Evolutionary conservation across 352 stramenopile species (phyloP).

Genomic region (Pythium rishiriense): DNA sequence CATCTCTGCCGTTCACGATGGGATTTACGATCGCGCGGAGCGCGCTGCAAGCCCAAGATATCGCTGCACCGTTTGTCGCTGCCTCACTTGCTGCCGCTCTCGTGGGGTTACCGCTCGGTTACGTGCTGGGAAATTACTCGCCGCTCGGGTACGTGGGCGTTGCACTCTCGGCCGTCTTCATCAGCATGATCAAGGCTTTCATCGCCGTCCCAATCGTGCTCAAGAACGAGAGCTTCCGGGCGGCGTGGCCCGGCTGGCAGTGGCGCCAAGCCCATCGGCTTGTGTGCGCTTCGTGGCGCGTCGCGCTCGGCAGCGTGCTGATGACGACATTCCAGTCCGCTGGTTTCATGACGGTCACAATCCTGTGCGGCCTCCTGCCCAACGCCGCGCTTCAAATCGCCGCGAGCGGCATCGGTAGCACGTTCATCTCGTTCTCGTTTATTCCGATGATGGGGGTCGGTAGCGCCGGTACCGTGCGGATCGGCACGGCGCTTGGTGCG

Average conservation of each 20-base stretch:
- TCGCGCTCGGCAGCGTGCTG: slow-evolving; percentile 45
- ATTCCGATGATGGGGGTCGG: slow-evolving; percentile 54
- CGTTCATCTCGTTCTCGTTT: slow-evolving; percentile 45
- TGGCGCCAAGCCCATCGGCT: slow-evolving; percentile 22
- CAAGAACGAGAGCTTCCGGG: slow-evolving; percentile 30
- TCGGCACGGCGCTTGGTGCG: slow-evolving; percentile 58
- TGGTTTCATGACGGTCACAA: slow-evolving; percentile 43
- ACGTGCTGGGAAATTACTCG: slow-evolving; percentile 44
- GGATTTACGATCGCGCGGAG: slow-evolving; percentile 38
- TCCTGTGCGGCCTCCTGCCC: slow-evolving; percentile 55
- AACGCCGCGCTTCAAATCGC: slow-evolving; percentile 51
- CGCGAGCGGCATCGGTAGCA: slow-evolving; percentile 56
- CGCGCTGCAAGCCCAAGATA: slow-evolving; percentile 47
- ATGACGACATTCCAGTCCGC: slow-evolving; percentile 56
- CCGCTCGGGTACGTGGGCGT: slow-evolving; percentile 41
- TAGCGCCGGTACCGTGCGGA: slow-evolving; percentile 53
- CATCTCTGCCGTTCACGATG: slow-evolving; percentile 45
- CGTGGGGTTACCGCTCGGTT: slow-evolving; percentile 29
- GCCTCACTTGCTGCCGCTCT: slow-evolving; percentile 27
- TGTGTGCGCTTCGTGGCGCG: slow-evolving; percentile 9
- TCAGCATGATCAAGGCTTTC: slow-evolving; percentile 33
- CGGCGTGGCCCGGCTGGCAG: slow-evolving; percentile 37
- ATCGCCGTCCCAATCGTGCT: slow-evolving; percentile 33
- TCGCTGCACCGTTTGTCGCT: slow-evolving; percentile 35
- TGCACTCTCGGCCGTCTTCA: slow-evolving; percentile 33